Base-by-base conservation (phyloP, 331 rosid genomes). In the Acacia pycnantha region DNA sequence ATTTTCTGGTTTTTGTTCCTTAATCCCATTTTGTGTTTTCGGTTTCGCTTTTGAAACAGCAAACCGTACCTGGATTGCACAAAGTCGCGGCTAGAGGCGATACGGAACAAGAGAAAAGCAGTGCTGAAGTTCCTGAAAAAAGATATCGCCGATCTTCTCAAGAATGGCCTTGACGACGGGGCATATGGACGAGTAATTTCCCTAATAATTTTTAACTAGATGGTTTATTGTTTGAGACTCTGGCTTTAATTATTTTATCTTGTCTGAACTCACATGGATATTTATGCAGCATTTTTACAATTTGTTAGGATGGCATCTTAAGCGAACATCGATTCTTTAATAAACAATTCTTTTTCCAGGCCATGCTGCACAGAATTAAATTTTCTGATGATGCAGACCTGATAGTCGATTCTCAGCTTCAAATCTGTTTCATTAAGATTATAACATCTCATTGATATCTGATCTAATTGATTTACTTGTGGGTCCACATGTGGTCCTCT, bases 141-240 rank as follows among this genome's bases (percentile, higher is more conserved):
- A 48, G 99, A 92, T 65, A 73, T 94, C 15, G 93, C 77, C 1
- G 97, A 92, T 11, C 99, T 94, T 79, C 92, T 96, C 35, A 85
- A 56, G 66, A 84, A 18, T 73, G 84, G 77, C 77, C 91, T 84
- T 35, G 94, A 85, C 69, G 83, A 84, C 86, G 88, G 91, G 79
- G 97, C 99, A 48, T 96, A 89, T 66, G 90, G 87, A 72, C 89
- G 98, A 93, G 99, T 94, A 87, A 82, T 87, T 62, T 43, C 48
- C 80, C 15, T 48, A 69, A 47, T 21, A 37, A 16, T 73, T 6
- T 31, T 44, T 50, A 8, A 31, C 11, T 79, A 1, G 37, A 41
- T 70, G 12, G 6, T 37, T 26, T 37, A 16, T 73, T 50, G n/a
- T 46, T 16, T 15, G 11, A 64, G 13, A 19, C 1, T 43, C 50